Percentiles rank a stretch among this genome's conserved stretches.
Conservation (phyloP, 495 filamentous ascomycete species). For the Lichenothelia convexa region DNA sequence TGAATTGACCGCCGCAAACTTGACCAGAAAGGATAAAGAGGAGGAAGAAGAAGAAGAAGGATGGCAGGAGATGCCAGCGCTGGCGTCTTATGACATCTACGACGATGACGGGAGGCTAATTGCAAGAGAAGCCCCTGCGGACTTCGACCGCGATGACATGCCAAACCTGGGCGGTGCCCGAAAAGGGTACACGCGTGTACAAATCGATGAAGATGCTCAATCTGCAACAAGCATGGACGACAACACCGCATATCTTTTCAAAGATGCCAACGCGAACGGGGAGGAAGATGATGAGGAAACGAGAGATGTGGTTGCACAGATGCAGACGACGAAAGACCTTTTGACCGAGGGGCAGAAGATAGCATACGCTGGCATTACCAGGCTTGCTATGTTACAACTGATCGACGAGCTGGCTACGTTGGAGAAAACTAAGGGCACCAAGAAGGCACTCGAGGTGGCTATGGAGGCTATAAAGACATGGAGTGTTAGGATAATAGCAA, state of each 20-base stretch:
- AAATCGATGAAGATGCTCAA: slow-evolving; percentile 84
- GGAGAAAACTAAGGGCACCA: slow-evolving; percentile 31
- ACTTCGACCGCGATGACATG: slow-evolving; percentile 55
- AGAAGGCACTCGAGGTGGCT: slow-evolving; percentile 48
- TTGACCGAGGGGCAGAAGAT: slow-evolving; percentile 91
- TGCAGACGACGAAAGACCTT: slow-evolving; percentile 90
- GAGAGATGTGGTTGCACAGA: slow-evolving; percentile 66
- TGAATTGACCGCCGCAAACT: not conserved
- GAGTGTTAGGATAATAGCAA: slow-evolving; percentile 92
- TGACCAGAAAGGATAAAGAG: slow-evolving; percentile 12
- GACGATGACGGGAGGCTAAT: slow-evolving; percentile 81
- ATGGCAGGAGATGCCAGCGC: slow-evolving; percentile 91
- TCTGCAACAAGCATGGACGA: slow-evolving; percentile 94
- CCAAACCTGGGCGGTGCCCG: slow-evolving; percentile 65
- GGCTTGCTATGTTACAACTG: slow-evolving; percentile 65
- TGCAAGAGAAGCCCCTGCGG: slow-evolving; percentile 55
- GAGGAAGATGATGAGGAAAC: slow-evolving; percentile 56
- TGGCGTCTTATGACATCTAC: slow-evolving; percentile 82
- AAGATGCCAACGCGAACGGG: slow-evolving; percentile 36
- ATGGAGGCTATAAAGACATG: slow-evolving; percentile 79
- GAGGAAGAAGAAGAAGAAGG: slow-evolving; percentile 39
- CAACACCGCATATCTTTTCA: slow-evolving; percentile 91
- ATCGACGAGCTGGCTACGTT: slow-evolving; percentile 41
- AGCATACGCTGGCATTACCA: slow-evolving; percentile 81
- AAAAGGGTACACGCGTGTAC: slow-evolving; percentile 84